These are phyloP conservation scores for Fusarium multiceps DNA, from an alignment of 2,329 filamentous ascomycete genomes.

Conservation along the genomic window DNA sequence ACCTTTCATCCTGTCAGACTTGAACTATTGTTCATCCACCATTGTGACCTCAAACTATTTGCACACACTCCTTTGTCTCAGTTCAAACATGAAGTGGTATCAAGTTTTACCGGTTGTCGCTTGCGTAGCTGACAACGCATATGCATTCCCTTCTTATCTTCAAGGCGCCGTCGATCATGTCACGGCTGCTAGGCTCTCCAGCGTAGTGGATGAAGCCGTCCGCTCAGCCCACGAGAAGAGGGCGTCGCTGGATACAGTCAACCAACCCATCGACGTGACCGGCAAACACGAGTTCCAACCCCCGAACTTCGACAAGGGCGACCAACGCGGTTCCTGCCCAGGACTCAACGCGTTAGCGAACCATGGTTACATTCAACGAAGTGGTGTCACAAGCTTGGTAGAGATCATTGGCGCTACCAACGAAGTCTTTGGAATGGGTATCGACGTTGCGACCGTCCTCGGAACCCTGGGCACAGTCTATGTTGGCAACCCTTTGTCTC, in stretches of 20 bases:
- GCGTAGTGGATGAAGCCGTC: neutral
- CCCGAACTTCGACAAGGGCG: slow-evolving; percentile 43
- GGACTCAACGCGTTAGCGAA: slow-evolving; percentile 54
- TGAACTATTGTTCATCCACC: neutral
- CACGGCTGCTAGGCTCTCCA: neutral
- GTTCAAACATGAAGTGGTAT: slow-evolving; percentile 15
- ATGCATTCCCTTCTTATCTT: slow-evolving; percentile 11
- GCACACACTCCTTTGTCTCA: slow-evolving; percentile 1
- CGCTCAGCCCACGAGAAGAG: slow-evolving; percentile 4
- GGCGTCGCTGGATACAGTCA: neutral
- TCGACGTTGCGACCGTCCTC: slow-evolving; percentile 10
- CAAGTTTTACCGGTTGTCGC: neutral
- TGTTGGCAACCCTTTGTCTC: slow-evolving; percentile 17
- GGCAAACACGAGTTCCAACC: slow-evolving; percentile 43
- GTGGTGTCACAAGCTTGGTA: slow-evolving; percentile 30
- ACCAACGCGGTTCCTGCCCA: slow-evolving; percentile 48
- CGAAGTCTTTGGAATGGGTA: slow-evolving; percentile 18
- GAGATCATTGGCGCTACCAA: slow-evolving; percentile 32
- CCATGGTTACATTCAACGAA: slow-evolving; percentile 49
- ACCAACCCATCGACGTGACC: slow-evolving; percentile 15
- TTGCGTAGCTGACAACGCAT: neutral
- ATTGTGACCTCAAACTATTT: neutral
- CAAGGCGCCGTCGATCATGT: neutral
- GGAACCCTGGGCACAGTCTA: slow-evolving; percentile 19
- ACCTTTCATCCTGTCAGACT: neutral